These are phyloP conservation scores for Wilcoxina mikolae DNA, from an alignment of 495 filamentous ascomycete species.

Conservation along the genomic window DNA sequence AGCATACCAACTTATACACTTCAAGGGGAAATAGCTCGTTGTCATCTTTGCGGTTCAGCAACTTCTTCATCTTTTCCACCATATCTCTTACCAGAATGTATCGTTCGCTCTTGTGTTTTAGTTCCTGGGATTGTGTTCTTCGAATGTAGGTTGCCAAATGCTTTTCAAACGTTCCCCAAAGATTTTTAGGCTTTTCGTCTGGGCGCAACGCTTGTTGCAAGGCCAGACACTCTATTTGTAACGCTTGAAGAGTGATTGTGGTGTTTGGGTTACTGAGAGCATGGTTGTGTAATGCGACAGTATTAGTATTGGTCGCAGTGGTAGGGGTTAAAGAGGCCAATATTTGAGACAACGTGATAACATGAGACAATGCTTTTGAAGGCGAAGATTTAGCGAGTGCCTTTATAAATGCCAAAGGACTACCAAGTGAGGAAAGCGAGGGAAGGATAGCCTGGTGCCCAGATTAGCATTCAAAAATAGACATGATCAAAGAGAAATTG, in stretches of 20 bases:
- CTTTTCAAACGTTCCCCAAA: not conserved
- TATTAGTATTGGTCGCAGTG: not conserved
- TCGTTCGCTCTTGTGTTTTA: constrained; percentile 15
- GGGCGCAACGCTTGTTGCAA: not conserved
- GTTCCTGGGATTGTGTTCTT: constrained; percentile 13
- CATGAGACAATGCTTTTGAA: constrained; percentile 17
- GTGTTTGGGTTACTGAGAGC: not conserved
- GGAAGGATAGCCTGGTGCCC: constrained; percentile 17
- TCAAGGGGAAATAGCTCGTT: constrained; percentile 16
- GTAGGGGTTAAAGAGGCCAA: constrained; percentile 16
- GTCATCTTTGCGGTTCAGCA: constrained; percentile 12
- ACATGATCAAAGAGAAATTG: not conserved
- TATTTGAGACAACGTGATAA: constrained; percentile 19
- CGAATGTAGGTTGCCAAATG: constrained; percentile 16
- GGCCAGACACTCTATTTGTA: not conserved
- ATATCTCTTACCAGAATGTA: constrained; percentile 18
- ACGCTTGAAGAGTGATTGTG: constrained; percentile 1
- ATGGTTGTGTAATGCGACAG: not conserved
- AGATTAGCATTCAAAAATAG: constrained; percentile 9
- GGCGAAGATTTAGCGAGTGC: constrained; percentile 17
- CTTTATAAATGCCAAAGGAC: constrained; percentile 17
- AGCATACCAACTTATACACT: constrained; percentile 17
- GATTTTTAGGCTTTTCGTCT: not conserved
- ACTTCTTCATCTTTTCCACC: constrained; percentile 11
- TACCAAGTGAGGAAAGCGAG: constrained; percentile 15